Percentiles rank a stretch among this genome's conserved stretches.
These are phyloP conservation scores for Diatrype stigma DNA, from an alignment of 2,329 filamentous ascomycete genomes.

Conservation along the genomic window DNA sequence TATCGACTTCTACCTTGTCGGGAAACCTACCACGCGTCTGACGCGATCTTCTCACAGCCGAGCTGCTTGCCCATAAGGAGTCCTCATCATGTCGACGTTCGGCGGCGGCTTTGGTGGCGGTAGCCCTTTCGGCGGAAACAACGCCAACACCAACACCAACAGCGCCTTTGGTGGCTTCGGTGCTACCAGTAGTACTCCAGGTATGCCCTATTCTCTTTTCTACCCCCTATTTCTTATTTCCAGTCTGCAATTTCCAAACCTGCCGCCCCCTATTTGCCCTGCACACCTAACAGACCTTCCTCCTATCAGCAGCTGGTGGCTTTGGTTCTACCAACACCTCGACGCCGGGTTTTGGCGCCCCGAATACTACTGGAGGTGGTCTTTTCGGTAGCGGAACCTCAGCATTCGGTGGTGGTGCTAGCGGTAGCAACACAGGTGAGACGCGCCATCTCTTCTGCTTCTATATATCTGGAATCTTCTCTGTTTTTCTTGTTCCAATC, in stretches of 20 bases:
- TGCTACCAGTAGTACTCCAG: conserved; percentile 38
- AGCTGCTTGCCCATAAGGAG: conserved; percentile 9
- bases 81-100: conserved; percentile 51
- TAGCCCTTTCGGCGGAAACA: conserved; percentile 50
- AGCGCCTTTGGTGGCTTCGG: conserved; percentile 58
- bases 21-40: conserved; percentile 23
- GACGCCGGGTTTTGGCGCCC: conserved; percentile 26
- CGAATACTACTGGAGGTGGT: conserved; percentile 28
- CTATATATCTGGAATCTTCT: too few relatives aligned
- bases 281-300: conserved; percentile 23
- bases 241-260: conserved; percentile 11
- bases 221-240: conserved; percentile 3
- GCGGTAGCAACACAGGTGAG: conserved; percentile 29
- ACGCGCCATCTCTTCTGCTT: conserved; percentile 19
- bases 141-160: conserved; percentile 45
- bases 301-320: conserved; percentile 11
- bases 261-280: conserved; percentile 20
- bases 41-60: conserved; percentile 21
- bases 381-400: conserved; percentile 33
- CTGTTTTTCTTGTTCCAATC: too few relatives aligned
- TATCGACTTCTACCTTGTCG: neutral
- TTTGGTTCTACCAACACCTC: conserved; percentile 32
- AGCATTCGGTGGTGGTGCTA: conserved; percentile 29
- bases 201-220: conserved; percentile 39
- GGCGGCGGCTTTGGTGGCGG: conserved; percentile 47